Evolutionary conservation across 345 rosid genomes (phyloP), one percentile per base, ranked within the genome.

Genomic region (Cardamine resedifolia): DNA sequence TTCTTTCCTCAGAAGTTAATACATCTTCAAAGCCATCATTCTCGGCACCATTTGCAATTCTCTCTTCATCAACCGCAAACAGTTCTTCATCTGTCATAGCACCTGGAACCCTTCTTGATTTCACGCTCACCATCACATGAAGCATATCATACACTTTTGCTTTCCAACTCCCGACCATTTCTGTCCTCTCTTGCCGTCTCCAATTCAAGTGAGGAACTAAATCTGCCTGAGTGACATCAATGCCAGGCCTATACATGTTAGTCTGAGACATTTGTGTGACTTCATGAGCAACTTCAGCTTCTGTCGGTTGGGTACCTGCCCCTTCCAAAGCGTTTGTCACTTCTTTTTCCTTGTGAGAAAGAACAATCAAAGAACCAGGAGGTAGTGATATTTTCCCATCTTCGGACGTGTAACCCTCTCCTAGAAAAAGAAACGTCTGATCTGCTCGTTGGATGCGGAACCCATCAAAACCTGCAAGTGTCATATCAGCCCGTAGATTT

Each of bases 31-130:
- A 85, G 23, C 87, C 93, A 38, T 90, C 86, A 18, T 83, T 75
- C 8, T 84, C 96, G 28, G 82, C 86, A 49, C 84, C 84, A 60
- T 81, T 86, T 39, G 71, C 89, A 47, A 83, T 57, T 66, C 83
- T 81, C 16, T 90, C 97, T 68, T 88, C 99, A 47, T 87, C 93
- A 78, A 77, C 93, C 2, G 99, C 79, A 81, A 95, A 95, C 50
- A 95, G 91, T 66, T 96, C 99, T 67, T 92, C 98, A 78, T 92
- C 99, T 55, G 97, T 90, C 94, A 92, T 85, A 38, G 99, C 98
- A 77, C 99, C 99, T 10, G 99, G 98, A 78, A 95, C 98, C 57
- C 97, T 76, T 59, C 99, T 90, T 21, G 98, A 96, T 75, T 96
- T 96, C 78, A 96, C 92, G 58, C 98, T 92, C 58, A 92, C 96